Percentiles rank a stretch among this genome's conserved stretches.
Conservation (phyloP, 768 basidiomycete species). For the Harrya chromipes region DNA sequence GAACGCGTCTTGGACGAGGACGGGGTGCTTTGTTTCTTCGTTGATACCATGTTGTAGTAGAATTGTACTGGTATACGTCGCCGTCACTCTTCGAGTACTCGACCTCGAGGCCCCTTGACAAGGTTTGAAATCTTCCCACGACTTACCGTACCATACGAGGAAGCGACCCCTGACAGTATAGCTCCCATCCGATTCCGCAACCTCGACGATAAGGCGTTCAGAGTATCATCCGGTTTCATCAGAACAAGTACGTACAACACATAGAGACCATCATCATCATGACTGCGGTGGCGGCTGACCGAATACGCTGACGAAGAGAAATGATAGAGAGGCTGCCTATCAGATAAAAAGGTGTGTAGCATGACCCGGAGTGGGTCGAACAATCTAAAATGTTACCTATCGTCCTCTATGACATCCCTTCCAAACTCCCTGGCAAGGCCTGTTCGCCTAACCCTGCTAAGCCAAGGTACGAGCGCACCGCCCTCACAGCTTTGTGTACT, state of each 20-base stretch:
- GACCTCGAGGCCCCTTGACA: background rate
- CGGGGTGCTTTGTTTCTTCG: conserved; percentile 28
- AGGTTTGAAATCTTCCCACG: conserved; percentile 12
- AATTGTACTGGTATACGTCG: no score
- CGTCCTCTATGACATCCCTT: conserved; percentile 37
- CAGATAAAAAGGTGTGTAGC: conserved; percentile 1
- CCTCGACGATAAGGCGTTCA: no score
- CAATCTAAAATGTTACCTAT: conserved; percentile 23
- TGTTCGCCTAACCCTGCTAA: conserved; percentile 40
- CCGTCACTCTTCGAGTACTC: no score
- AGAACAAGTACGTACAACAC: no score
- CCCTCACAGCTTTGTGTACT: background rate
- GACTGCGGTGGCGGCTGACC: no score
- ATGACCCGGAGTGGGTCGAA: background rate
- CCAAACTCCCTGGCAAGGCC: conserved; percentile 24
- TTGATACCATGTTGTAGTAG: conserved; percentile 22
- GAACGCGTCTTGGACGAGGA: conserved; percentile 36
- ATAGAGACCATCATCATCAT: no score
- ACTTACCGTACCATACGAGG: background rate
- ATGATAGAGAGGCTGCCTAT: background rate
- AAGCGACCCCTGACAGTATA: no score
- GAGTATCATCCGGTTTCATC: no score
- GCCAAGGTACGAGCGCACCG: conserved; percentile 26
- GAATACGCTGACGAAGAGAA: no score
- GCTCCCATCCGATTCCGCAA: no score